Base-by-base conservation (phyloP, 352 stramenopile species). In the Pythium pyrilobum region DNA sequence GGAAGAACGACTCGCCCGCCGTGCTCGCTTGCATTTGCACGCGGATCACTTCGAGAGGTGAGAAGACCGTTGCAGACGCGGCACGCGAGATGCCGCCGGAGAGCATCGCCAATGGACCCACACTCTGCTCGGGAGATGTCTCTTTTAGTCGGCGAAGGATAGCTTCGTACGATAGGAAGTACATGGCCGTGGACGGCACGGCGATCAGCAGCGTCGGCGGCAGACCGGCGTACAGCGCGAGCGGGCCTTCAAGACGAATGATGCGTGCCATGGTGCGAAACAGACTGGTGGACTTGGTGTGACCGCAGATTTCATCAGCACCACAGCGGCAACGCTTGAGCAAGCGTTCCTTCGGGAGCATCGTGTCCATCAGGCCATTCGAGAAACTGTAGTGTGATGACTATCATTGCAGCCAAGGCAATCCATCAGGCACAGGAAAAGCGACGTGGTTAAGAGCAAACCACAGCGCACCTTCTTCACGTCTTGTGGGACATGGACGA, bases 151-250 rank as follows among this genome's bases (percentile, higher is more conserved):
- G 43, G 15, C 65, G 56, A 15, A 81, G 56, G 10, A 96, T 53
- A 45, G 84, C 53, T 48, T 98, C 95, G 56, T 98, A 98, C 2
- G 78, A 83, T 5, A 89, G 88, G 59, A 97, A 98, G 62, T 98
- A 98, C 29, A 98, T 62, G 7, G 94, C 88, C 0, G 92, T 98
- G 34, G 92, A 97, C 1, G 95, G 93, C 12, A 98, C 74, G 1
- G 87, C 87, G 60, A 97, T 97, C 25, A 97, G 52, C 16, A 98
- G 56, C 7, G 90, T 98, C 7, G 95, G 91, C 9, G 71, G 60
- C 9, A 98, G 61, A 3, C 92, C 92, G 8, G 82, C 70, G 52
- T 92, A 92, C 27, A 95, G 62, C 25, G 81, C 81, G 13, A 81
- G 27, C 1, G 79, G 69, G 0, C 81, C 81, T 52, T 91, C 81